Conservation (phyloP, 2,329 filamentous ascomycete species). For the Monosporascus sp. region DNA sequence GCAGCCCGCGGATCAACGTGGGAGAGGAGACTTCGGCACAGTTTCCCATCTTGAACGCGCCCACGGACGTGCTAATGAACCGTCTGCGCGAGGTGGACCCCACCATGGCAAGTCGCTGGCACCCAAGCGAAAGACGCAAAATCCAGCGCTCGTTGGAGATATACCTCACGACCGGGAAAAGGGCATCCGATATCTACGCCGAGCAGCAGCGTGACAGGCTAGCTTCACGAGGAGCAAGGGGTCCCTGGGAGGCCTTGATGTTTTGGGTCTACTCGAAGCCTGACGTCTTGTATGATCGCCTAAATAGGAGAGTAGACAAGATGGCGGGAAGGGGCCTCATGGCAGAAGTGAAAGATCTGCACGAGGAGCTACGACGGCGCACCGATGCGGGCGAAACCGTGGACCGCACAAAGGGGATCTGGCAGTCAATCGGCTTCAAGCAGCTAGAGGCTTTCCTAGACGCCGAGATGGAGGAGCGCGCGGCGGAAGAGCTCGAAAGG, state of each 20-base stretch:
- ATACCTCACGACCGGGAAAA: conserved; percentile 73
- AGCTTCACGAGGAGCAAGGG: conserved; percentile 7
- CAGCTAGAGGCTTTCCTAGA: conserved; percentile 73
- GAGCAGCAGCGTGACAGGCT: conserved; percentile 55
- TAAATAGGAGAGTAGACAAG: conserved; percentile 73
- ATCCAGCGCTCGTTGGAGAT: conserved; percentile 89
- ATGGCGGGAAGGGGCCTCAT: conserved; percentile 63
- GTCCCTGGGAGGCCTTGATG: conserved; percentile 57
- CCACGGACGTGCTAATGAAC: conserved; percentile 66
- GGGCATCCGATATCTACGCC: conserved; percentile 80
- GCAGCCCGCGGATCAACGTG: conserved; percentile 27
- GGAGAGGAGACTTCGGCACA: conserved; percentile 34
- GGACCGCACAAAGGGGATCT: conserved; percentile 79
- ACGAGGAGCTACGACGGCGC: conserved; percentile 31
- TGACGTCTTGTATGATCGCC: conserved; percentile 60
- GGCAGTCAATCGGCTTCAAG: conserved; percentile 95
- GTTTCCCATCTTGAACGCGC: conserved; percentile 66
- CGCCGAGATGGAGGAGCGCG: conserved; percentile 31
- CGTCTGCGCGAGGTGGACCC: conserved; percentile 79
- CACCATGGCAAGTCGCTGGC: conserved; percentile 84
- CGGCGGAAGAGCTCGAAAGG: conserved; percentile 40
- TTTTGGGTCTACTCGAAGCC: conserved; percentile 83
- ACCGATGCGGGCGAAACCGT: conserved; percentile 45
- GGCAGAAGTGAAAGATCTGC: conserved; percentile 43
- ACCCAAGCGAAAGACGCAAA: conserved; percentile 87